These are phyloP conservation scores for Solanum paucissectum DNA, from an alignment of 257 asterid species.

Conservation along the genomic window DNA sequence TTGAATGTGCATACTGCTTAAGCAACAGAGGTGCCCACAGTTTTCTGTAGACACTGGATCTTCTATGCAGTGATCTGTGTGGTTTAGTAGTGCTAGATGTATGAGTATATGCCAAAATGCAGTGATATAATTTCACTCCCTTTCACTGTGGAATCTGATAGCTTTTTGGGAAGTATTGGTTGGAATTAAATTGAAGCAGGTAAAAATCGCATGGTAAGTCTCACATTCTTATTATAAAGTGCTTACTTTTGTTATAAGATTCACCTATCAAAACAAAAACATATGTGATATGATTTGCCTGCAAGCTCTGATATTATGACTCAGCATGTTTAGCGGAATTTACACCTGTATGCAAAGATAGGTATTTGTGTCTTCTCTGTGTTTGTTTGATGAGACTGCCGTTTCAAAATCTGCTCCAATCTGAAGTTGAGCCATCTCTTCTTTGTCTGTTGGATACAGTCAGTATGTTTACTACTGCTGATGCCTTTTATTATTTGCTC, in stretches of 20 bases:
- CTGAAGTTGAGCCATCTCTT: not conserved
- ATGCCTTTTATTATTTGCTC: not conserved
- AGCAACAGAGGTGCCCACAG: not conserved
- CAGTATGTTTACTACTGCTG: not conserved
- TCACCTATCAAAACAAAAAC: not conserved
- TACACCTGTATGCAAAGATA: not conserved
- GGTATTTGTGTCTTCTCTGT: not conserved
- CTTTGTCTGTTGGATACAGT: not conserved
- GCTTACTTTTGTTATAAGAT: not conserved
- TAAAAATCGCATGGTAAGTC: not conserved
- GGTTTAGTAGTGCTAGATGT: not conserved
- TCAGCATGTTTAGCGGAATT: not conserved
- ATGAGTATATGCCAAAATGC: not conserved
- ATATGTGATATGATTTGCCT: not conserved
- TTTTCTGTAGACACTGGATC: not conserved
- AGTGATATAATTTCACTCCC: not conserved
- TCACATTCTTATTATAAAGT: not conserved
- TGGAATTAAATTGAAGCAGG: not conserved
- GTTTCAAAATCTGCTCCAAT: not conserved
- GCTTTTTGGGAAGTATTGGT: not conserved
- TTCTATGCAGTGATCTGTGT: not conserved
- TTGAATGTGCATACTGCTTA: not conserved
- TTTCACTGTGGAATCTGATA: not conserved
- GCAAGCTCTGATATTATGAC: not conserved
- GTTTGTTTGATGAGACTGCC: not conserved